A percentile compares a stretch with the other conserved stretches of the same genome.
Evolutionary conservation across 352 stramenopile species (phyloP).

Genomic region (Globisporangium mamillatum): DNA sequence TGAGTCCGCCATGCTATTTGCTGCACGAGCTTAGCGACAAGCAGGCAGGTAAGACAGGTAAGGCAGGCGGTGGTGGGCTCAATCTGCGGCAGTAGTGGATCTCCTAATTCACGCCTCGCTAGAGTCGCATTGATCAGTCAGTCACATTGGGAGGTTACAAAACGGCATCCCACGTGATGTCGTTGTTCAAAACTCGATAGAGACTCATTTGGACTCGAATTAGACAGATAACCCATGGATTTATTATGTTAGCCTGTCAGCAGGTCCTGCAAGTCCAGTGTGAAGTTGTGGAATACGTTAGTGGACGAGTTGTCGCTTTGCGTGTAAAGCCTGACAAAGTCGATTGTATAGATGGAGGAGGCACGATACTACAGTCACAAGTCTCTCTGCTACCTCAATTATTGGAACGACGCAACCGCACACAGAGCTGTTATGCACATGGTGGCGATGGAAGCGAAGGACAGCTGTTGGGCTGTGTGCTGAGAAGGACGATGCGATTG

Average conservation of each 20-base stretch:
- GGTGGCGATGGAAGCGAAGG: too few species aligned
- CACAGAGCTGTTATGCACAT: background rate
- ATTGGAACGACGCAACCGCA: background rate
- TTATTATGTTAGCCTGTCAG: background rate
- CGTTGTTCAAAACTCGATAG: background rate
- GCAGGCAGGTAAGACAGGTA: background rate
- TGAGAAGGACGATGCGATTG: too few species aligned
- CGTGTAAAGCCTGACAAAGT: too few species aligned
- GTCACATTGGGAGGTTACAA: conserved; percentile 6
- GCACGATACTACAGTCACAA: too few species aligned
- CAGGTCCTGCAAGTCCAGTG: background rate
- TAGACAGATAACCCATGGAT: background rate
- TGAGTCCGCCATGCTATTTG: conserved; percentile 3
- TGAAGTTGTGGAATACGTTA: background rate
- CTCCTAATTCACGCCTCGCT: background rate
- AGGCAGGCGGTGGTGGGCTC: background rate
- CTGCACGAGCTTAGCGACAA: background rate
- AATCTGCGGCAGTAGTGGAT: background rate
- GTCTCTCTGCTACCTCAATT: background rate
- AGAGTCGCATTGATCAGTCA: background rate
- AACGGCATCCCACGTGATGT: background rate
- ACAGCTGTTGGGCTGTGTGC: too few species aligned
- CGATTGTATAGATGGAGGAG: too few species aligned
- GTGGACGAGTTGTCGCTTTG: too few species aligned
- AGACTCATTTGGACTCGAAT: background rate